Evolutionary conservation across 768 basidiomycete species (phyloP), one percentile per base, ranked within the genome.

Genomic region (Ephemerocybe angulata): DNA sequence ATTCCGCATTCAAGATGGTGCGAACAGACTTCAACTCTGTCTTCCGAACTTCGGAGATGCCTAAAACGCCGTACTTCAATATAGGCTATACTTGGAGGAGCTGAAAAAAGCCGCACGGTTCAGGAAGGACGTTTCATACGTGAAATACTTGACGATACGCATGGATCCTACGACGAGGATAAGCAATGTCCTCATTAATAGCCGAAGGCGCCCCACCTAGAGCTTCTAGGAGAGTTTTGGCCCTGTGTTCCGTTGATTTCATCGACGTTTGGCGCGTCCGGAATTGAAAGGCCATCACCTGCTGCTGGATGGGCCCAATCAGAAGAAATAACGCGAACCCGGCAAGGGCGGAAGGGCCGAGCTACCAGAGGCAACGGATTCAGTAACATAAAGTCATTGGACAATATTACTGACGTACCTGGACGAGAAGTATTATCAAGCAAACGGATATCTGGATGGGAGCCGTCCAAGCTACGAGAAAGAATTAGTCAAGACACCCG

Each of bases 101-200:
- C 24, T 19, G 53, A 52, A 33, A 12, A 50, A 22, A 38, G 4
- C 68, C 77, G 65, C 56, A 86, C 87, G 75, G 57, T 82, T 75
- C 41, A 87, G 66, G 67, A 87, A 88, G 0, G 87, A 84, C 1
- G 74, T 59, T 68, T 90, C 88, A 58, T 87, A 88, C 25, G 81
- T 84, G 65, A 90, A 90, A 61, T 84, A 87, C 65, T 88, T 88
- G 52, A 90, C 82, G n/a, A 87, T 77, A 3, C 84, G 78, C 85
- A 88, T 87, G 1, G 77, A 79, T 46, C 79, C 81, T 78, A 50
- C 30, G 35, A 33, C 28, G 17, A 22, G 4, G 31, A 42, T 35
- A 38, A 21, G 54, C 19, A 44, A 4, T 15, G 19, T 53, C 24
- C 42, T 49, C 12, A 1, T 15, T 31, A 21, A 37, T 10, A 24